These are phyloP conservation scores for Pistacia vera DNA, from an alignment of 345 rosid species.

Conservation along the genomic window DNA sequence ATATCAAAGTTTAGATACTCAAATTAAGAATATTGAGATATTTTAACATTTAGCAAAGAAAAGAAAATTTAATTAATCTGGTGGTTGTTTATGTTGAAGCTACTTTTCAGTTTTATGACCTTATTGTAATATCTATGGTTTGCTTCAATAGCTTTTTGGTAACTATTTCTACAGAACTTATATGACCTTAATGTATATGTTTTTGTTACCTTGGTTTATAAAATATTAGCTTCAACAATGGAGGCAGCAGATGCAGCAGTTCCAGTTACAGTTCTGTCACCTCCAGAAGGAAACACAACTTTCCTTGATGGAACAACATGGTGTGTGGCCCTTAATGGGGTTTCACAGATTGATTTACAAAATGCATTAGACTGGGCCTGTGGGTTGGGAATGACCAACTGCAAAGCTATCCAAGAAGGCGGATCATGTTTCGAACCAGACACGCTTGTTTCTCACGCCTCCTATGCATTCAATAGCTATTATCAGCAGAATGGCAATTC, in stretches of 20 bases:
- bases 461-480: constrained; percentile 82
- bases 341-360: constrained; percentile 70
- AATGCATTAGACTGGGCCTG: constrained; percentile 97
- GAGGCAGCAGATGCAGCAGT: constrained; percentile 32
- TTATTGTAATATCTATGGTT: background rate
- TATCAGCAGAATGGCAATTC: constrained; percentile 81
- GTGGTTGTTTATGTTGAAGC: background rate
- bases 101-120: background rate
- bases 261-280: constrained; percentile 47
- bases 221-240: constrained; percentile 15
- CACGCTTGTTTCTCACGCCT: constrained; percentile 78
- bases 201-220: too few relatives aligned
- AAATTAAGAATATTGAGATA: background rate
- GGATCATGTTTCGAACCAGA: constrained; percentile 81
- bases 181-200: background rate
- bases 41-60: background rate
- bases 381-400: constrained; percentile 83
- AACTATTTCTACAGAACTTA: too few relatives aligned
- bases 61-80: background rate
- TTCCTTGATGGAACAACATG: constrained; percentile 77
- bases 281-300: constrained; percentile 88
- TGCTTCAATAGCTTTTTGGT: too few relatives aligned
- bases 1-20: too few relatives aligned
- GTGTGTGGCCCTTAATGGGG: constrained; percentile 82
- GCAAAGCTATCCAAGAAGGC: constrained; percentile 60